Evolutionary conservation across 192 early-diverging fungal species (phyloP), one percentile per base, ranked within the genome.

Genomic region (Backusella westeae): DNA sequence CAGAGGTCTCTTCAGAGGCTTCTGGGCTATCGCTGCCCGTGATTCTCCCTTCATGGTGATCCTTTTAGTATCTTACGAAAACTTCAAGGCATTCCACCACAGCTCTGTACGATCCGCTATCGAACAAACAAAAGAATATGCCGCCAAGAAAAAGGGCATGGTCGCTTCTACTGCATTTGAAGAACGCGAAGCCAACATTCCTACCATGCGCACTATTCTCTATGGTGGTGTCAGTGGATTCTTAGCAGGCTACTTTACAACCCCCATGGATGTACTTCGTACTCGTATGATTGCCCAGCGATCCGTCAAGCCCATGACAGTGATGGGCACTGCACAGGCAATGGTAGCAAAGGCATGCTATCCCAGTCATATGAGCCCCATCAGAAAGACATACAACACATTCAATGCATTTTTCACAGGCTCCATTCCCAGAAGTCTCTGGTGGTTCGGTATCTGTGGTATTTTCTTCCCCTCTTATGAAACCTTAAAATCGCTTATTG

Each of bases 11-110:
- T 93, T 92, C 83, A 76, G 86, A 6, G 93, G 93, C 0, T 94
- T 94, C 76, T 90, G 89, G 90, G 80, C 86, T 42, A 92, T 90
- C 19, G 90, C 91, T 4, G 87, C 87, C 4, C 81, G 93, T 29
- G 93, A 94, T 70, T 90, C 87, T 78, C 93, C 93, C 1, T 94
- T 94, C 86, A 94, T 94, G 93, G 83, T 90, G 21, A 93, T 94
- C 66, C 81, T 94, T 32, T 89, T 94, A 52, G 89, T 88, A 14
- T 90, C 90, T 19, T 94, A 94, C 67, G 93, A 94, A 63, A 88
- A 88, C 70, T 90, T 94, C 80, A 94, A 94, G 71, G 89, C 87
- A 9, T 82, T 86, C 46, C 92, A 93, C 49, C 84, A 73, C 71
- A 75, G 78, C 77, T 88, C 79, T 71, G 80, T 67, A 49, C 79